Evolutionary conservation across 306 rosid species (phyloP).

Genomic region (Medicago lupulina): DNA sequence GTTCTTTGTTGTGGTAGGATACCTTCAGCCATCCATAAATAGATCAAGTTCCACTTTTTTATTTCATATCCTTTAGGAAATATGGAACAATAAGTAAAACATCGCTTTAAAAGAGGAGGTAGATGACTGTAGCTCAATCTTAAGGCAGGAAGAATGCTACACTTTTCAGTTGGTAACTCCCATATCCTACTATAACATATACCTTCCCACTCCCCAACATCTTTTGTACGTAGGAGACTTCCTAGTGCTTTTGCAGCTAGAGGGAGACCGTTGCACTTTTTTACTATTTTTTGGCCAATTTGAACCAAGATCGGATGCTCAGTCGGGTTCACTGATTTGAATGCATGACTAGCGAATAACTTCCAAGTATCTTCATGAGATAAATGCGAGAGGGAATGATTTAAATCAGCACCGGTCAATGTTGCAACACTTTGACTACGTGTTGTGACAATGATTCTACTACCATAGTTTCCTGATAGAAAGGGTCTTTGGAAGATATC

Average conservation of each 20-base stretch:
- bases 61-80: constrained; percentile 41
- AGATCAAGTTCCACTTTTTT: constrained; percentile 34
- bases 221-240: constrained; percentile 46
- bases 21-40: constrained; percentile 58
- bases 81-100: constrained; percentile 40
- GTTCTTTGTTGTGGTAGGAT: constrained; percentile 22
- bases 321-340: constrained; percentile 28
- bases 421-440: constrained; percentile 50
- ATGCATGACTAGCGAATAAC: constrained; percentile 53
- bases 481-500: constrained; percentile 53
- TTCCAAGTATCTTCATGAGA: constrained; percentile 51
- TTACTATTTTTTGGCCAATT: constrained; percentile 47
- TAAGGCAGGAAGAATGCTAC: constrained; percentile 50
- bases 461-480: constrained; percentile 45
- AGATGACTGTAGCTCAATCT: constrained; percentile 38
- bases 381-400: constrained; percentile 40
- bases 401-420: constrained; percentile 45
- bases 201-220: constrained; percentile 51
- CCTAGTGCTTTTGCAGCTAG: constrained; percentile 54
- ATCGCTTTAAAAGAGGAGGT: constrained; percentile 40
- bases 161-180: constrained; percentile 49
- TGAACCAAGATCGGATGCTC: constrained; percentile 19
- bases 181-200: constrained; percentile 48
- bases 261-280: constrained; percentile 60
- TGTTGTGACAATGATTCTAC: constrained; percentile 55